phyloP scores from a whole-genome alignment of 129 eudicot species.

The Lonicera japonica region DNA sequence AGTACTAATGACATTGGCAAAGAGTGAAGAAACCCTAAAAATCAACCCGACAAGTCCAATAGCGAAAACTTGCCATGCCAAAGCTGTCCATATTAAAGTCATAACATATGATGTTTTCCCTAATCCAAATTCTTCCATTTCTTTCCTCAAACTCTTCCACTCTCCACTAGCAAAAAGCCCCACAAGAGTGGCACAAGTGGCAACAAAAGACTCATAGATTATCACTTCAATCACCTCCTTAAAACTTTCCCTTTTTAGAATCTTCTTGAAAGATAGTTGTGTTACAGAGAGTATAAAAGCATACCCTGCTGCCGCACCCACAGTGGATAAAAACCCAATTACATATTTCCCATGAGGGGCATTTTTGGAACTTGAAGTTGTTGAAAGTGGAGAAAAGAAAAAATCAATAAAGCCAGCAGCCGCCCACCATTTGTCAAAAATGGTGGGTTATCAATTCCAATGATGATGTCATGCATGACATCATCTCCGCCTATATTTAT shows the following conservation, averaged over 20 bases:
- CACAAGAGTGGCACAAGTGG: constrained; percentile 12
- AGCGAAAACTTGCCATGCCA: constrained; percentile 29
- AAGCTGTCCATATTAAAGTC: constrained; percentile 23
- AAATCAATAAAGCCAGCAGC: no score
- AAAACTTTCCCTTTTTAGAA: constrained; percentile 17
- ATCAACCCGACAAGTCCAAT: constrained; percentile 31
- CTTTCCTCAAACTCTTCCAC: constrained; percentile 26
- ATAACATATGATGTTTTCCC: constrained; percentile 25
- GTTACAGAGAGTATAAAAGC: constrained; percentile 27
- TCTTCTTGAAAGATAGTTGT: constrained; percentile 19
- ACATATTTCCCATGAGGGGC: constrained; percentile 11
- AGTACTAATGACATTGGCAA: constrained; percentile 37
- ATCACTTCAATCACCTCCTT: constrained; percentile 19
- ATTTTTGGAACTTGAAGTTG: constrained; percentile 2
- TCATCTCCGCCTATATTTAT: no score
- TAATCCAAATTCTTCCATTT: constrained; percentile 19
- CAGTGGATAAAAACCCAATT: constrained; percentile 30
- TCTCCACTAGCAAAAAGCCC: constrained; percentile 42
- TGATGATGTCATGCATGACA: no score
- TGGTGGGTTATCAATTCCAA: no score
- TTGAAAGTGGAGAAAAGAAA: no score
- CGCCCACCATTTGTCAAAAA: no score
- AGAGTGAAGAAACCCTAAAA: constrained; percentile 31
- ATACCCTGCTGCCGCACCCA: constrained; percentile 26
- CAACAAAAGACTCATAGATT: constrained; percentile 21